Percentiles rank a stretch among this genome's conserved stretches.
Conservation (phyloP, 148 eudicot species). For the Nepenthes gracilis region DNA sequence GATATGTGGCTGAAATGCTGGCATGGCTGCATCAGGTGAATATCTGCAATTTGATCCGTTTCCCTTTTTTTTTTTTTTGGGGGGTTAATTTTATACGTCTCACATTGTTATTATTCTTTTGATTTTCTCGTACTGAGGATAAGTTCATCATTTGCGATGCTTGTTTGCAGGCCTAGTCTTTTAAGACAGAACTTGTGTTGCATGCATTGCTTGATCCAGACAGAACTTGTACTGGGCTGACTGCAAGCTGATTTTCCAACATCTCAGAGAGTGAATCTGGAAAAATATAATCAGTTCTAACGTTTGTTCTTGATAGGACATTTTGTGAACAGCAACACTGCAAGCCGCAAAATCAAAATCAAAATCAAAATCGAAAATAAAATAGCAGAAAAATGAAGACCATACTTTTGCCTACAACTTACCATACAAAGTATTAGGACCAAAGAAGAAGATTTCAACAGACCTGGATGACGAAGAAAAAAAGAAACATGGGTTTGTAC, state of each 20-base stretch:
- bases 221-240: slow-evolving; percentile 60
- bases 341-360: too few species aligned
- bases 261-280: slow-evolving; percentile 38
- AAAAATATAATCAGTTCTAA: slow-evolving; percentile 64
- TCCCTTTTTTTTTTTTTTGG: not conserved
- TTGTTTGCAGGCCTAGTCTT: slow-evolving; percentile 70
- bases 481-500: too few species aligned
- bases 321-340: too few species aligned
- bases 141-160: not conserved
- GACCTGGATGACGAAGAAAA: too few species aligned
- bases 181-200: slow-evolving; percentile 97
- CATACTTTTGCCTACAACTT: too few species aligned
- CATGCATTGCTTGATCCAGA: slow-evolving; percentile 90
- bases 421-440: too few species aligned
- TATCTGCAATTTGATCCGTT: not conserved
- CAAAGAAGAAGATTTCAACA: too few species aligned
- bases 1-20: slow-evolving; percentile 94
- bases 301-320: slow-evolving; percentile 96
- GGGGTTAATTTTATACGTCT: not conserved
- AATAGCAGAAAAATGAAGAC: too few species aligned
- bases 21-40: slow-evolving; percentile 97
- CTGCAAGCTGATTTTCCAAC: slow-evolving; percentile 56
- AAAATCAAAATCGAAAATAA: too few species aligned
- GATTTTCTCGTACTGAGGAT: not conserved
- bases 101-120: not conserved